Base-by-base conservation (phyloP, 495 filamentous ascomycete genomes). In the Echria macrotheca region DNA sequence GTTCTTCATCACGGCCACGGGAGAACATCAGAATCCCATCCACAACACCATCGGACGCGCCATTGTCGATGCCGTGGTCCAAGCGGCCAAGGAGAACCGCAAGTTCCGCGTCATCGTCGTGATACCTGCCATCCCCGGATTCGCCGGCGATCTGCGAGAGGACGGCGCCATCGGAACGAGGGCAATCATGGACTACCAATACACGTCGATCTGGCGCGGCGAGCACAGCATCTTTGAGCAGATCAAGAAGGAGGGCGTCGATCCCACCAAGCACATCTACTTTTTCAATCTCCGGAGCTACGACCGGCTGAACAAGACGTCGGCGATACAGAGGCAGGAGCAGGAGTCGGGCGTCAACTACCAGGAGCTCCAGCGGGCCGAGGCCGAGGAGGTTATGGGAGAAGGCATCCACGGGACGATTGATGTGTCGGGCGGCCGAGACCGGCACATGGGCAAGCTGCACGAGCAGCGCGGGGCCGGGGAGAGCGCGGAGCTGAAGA, bases 171-270 rank as follows among this genome's bases (percentile, higher is more conserved):
- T 77, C 15, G 91, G 93, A 18, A 96, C 91, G 0, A 70, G 89
- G 48, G 90, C 90, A 3, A 98, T 96, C 60, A 98, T 98, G 89
- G 91, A 96, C 60, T 98, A 96, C 64, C 91, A 96, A 64, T 98
- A 91, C 69, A 96, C 93, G 64, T 93, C 89, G 1, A 95, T 98
- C 50, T 83, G 83, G 57, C 86, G 91, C 10, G 91, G 93, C 1
- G 83, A 95, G 56, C 74, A 96, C 63, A 95, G 87, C 9, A 96
- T 96, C 41, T 90, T 85, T 57, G 85, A 77, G 12, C 86, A 86
- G 56, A 81, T 96, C 22, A 66, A 74, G 18, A 83, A 83, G 3
- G 77, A 87, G 54, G 91, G 88, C 3, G 79, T 96, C 12, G 79
- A 96, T 56, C 88, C 93, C 0, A 79, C 54, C 54, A 64, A 96